Base-by-base conservation (phyloP, 306 rosid species). In the Malus sieversii region DNA sequence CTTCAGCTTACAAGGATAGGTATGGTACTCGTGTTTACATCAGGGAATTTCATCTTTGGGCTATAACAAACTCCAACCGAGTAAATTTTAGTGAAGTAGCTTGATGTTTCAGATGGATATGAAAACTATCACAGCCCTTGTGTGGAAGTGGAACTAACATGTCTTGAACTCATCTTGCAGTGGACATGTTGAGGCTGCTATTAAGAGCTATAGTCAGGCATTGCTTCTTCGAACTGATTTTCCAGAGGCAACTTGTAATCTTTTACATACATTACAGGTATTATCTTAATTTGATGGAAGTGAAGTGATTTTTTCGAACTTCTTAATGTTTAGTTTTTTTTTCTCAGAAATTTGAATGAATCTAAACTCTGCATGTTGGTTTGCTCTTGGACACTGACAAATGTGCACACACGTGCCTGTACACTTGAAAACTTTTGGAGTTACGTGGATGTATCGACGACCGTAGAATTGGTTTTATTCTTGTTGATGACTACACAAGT, bases 231-330 rank as follows among this genome's bases (percentile, higher is more conserved):
- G 99, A 57, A 82, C 90, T 4, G 99, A 96, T 45, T 96, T 96
- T 79, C 98, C 99, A 32, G 99, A 96, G 82, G 99, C 99, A 84
- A 92, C 98, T 68, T 92, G 99, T 91, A 96, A 96, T 87, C 98
- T 96, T 66, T 81, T 96, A 40, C 99, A 96, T 80, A 96, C 98
- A 8, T 87, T 96, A 74, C 98, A 92, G 98, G 99, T 95, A 83
- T 64, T 10, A 27, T 61, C 53, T 62, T 29, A 22, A 23, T 78
- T 60, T 22, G 18, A 6, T 32, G 22, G 18, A 3, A 18, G 42
- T 42, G 23, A 30, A 33, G 27, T 16, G 42, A 71, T 52, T 27
- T 71, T 46, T 8, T 10, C 16, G 19, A 19, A 32, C 6, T 64
- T 64, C 10, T 64, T 1, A 8, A 18, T 16, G 42, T 15, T 12